phyloP scores from a whole-genome alignment of 2,329 filamentous ascomycete species.

The Bipolaris zeicola region DNA sequence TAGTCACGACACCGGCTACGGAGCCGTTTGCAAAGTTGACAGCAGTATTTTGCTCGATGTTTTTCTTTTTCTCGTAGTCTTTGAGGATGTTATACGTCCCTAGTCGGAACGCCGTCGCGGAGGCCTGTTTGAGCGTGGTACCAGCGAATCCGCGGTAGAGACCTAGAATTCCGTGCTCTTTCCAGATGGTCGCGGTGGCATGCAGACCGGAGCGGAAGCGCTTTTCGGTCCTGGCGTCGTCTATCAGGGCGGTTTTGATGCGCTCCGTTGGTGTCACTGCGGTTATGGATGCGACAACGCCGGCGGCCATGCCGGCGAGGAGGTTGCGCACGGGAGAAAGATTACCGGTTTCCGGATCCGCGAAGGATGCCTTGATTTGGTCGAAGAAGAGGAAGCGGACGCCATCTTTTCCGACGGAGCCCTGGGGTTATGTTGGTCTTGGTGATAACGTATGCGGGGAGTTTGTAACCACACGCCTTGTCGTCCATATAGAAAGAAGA shows the following conservation, averaged over 20 bases:
- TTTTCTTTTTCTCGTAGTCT: conserved; percentile 58
- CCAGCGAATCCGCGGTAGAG: conserved; percentile 65
- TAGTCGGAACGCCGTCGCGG: conserved; percentile 66
- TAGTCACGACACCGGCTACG: conserved; percentile 65
- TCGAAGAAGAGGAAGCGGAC: conserved; percentile 71
- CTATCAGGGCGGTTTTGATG: conserved; percentile 71
- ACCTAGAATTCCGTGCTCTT: conserved; percentile 59
- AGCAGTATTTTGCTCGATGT: conserved; percentile 57
- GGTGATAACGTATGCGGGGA: neutral
- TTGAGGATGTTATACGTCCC: conserved; percentile 69
- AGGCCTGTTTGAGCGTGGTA: conserved; percentile 67
- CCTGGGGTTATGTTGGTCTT: conserved; percentile 40
- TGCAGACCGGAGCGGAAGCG: conserved; percentile 59
- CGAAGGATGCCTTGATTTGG: conserved; percentile 64
- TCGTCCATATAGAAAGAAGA: neutral
- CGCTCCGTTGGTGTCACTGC: conserved; percentile 72
- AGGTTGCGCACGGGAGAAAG: conserved; percentile 63
- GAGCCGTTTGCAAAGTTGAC: conserved; percentile 68
- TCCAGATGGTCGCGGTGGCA: conserved; percentile 56
- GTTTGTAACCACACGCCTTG: neutral
- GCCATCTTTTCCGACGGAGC: conserved; percentile 67
- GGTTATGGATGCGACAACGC: conserved; percentile 65
- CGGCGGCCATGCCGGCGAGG: conserved; percentile 68
- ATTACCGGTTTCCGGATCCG: conserved; percentile 61
- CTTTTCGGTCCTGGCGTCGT: conserved; percentile 60